Base-by-base conservation (phyloP, 2,329 filamentous ascomycete species). In the Colletotrichum somersetense region DNA sequence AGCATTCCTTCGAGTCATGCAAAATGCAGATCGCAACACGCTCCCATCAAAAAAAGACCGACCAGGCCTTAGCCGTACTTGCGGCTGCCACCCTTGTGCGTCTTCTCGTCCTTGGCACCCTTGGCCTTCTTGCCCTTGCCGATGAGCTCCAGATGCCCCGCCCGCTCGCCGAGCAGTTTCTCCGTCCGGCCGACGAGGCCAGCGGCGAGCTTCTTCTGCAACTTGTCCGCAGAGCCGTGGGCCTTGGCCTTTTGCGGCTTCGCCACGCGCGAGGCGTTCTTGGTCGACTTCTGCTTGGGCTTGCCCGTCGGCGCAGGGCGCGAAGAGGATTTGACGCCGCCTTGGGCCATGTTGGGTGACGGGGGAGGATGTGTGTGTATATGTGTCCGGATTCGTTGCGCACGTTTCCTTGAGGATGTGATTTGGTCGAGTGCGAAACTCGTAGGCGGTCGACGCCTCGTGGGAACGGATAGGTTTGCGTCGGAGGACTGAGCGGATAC, bases 121-220 rank as follows among this genome's bases (percentile, higher is more conserved):
- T 68, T 71, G 7, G 76, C 79, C 79, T 86, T 89, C 79, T 88
- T 87, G 12, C 86, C 85, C 80, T 87, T 85, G 42, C 87, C 88
- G 73, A 90, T 88, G 74, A 90, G 77, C 82, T 91, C 89, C 33
- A 91, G 79, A 71, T 91, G 89, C 0, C 89, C 88, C 6, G 87
- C 89, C 11, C 88, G 82, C 82, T 90, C 87, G 72, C 88, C 88
- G 52, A 91, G 83, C 77, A 90, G 81, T 73, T 84, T 82, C 83
- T 91, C 89, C 42, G 89, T 91, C 81, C 84, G 83, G 70, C 82
- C 83, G 55, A 83, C 84, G 77, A 91, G 82, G 58, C 88, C 88
- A 4, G 86, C 84, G 16, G 87, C 85, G 78, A 87, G 87, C 79
- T 89, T 89, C 76, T 84, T 85, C 81, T 85, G 85, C 75, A 85